Evolutionary conservation across 495 filamentous ascomycete species (phyloP), one percentile per base, ranked within the genome.

Genomic region (Penicillium ochrochloron): DNA sequence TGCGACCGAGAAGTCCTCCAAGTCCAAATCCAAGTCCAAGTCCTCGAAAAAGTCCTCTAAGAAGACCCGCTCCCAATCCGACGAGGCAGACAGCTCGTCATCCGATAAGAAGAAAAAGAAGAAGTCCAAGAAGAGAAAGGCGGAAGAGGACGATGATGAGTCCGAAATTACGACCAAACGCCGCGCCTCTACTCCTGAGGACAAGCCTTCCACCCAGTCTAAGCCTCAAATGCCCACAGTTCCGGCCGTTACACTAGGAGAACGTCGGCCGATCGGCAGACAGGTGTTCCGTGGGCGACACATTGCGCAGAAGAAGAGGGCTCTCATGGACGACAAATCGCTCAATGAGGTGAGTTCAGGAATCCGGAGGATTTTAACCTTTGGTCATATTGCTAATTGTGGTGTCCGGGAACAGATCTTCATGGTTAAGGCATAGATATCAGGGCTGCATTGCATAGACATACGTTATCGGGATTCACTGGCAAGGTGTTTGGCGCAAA

Each of bases 281-380:
- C 88, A 90, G 70, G 78, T 86, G 48, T 84, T 90, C 57, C 81
- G 92, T 66, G 81, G 86, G 57, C 82, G 90, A 52, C 88, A 91
- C 69, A 94, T 94, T 69, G 88, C 86, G 42, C 89, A 92, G 67
- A 96, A 96, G 78, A 88, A 84, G 71, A 84, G 85, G 80, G 90
- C 91, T 3, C 82, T 88, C 48, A 80, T 90, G 75, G 89, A 94
- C 73, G 79, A 82, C 39, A 85, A 86, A 67, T 90, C 91, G 7
- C 75, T 94, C 57, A 92, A 92, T 64, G 90, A 94, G 85, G 91
- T 92, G 76, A 75, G 76, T 71, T 54, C 15, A 21, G 15, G 7
- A 14, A 10, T 6, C 12, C 14, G 4, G 37, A 41, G 37, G 37
- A 17, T 41, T n/a, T 34, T 21, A 21, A 31, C 19, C 1, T 41